These are phyloP conservation scores for Taphrina confusa DNA, from an alignment of 1,139 yeast species.

Conservation along the genomic window DNA sequence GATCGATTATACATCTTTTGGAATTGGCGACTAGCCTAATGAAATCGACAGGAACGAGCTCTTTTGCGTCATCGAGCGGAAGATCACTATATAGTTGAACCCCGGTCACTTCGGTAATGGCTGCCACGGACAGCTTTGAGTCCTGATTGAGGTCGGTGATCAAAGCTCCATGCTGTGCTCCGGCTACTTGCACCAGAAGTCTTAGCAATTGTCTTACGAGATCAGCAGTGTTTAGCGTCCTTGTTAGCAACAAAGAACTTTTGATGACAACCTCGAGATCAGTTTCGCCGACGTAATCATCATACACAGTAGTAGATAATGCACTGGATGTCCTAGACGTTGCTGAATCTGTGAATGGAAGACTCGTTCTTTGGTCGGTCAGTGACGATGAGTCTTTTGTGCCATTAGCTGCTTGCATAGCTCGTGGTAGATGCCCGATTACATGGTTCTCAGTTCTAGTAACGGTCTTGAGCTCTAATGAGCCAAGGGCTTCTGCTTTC, in stretches of 20 bases:
- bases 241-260: constrained; percentile 19
- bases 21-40: constrained; percentile 37
- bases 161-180: constrained; percentile 40
- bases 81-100: constrained; percentile 29
- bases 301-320: background rate
- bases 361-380: background rate
- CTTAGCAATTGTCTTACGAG: constrained; percentile 38
- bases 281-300: constrained; percentile 9
- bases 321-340: background rate
- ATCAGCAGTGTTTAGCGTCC: constrained; percentile 1
- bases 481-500: background rate
- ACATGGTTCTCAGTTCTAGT: background rate
- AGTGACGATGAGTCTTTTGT: background rate
- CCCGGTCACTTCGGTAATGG: constrained; percentile 36
- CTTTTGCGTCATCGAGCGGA: constrained; percentile 34
- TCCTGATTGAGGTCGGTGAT: constrained; percentile 37
- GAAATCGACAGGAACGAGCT: constrained; percentile 34
- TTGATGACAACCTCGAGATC: constrained; percentile 15
- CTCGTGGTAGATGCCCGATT: background rate
- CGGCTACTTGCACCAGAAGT: constrained; percentile 39
- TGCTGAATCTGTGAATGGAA: background rate
- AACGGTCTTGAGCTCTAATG: no score
- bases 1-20: constrained; percentile 37
- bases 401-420: background rate
- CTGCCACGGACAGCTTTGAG: constrained; percentile 36